Conservation (phyloP, 768 basidiomycete species). For the Phlebiopsis gigantea region DNA sequence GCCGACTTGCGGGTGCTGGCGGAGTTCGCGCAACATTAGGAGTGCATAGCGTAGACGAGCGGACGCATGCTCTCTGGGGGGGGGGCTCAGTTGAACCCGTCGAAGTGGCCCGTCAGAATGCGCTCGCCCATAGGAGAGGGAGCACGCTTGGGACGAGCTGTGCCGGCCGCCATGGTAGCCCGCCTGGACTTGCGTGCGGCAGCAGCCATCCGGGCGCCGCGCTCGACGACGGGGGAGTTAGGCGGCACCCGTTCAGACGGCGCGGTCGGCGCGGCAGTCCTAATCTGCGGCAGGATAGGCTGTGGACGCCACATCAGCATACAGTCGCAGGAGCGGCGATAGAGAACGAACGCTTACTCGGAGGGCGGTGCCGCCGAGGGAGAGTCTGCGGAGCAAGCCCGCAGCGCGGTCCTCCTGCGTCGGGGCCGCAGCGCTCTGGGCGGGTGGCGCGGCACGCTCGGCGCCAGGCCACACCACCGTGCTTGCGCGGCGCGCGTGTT, state of each 20-base stretch:
- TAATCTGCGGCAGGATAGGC: slow-evolving; percentile 1
- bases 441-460: slow-evolving; percentile 46
- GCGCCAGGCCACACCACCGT: slow-evolving; percentile 36
- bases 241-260: slow-evolving; percentile 2
- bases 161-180: slow-evolving; percentile 43
- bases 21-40: background rate
- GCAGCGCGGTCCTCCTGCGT: slow-evolving; percentile 62
- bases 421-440: slow-evolving; percentile 30
- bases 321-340: background rate
- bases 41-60: background rate
- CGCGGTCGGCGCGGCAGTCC: background rate
- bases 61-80: background rate
- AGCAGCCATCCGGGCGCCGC: slow-evolving; percentile 16
- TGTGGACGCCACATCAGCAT: background rate
- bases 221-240: slow-evolving; percentile 8
- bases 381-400: slow-evolving; percentile 70
- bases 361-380: slow-evolving; percentile 58
- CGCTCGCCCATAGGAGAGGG: slow-evolving; percentile 90
- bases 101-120: slow-evolving; percentile 87
- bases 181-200: slow-evolving; percentile 41
- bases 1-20: background rate
- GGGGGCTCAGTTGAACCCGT: slow-evolving; percentile 68
- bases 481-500: slow-evolving; percentile 50
- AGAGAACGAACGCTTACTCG: slow-evolving; percentile 40
- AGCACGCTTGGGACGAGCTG: slow-evolving; percentile 45